A percentile compares a stretch with the other conserved stretches of the same genome.
phyloP scores from a whole-genome alignment of 116 monocot genomes.

The Phalaenopsis hybrid region DNA sequence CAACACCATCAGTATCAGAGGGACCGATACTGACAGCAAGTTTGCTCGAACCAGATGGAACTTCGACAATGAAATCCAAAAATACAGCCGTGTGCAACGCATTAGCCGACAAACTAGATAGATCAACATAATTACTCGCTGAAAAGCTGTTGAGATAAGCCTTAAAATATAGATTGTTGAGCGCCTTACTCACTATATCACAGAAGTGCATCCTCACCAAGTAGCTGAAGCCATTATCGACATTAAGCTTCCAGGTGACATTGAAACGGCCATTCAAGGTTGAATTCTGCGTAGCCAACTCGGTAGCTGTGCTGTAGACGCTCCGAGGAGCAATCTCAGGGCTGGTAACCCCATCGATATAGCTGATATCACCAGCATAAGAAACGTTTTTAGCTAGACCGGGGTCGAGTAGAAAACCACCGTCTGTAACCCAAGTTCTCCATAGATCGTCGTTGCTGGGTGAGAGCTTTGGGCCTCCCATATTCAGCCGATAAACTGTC shows the following conservation, averaged over 20 bases:
- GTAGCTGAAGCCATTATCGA: slow-evolving; percentile 14
- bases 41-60: slow-evolving; percentile 1
- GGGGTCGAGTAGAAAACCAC: slow-evolving; percentile 8
- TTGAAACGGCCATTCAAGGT: slow-evolving; percentile 15
- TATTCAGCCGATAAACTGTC: slow-evolving; percentile 60
- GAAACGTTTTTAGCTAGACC: neutral
- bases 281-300: slow-evolving; percentile 5
- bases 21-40: slow-evolving; percentile 44
- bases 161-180: slow-evolving; percentile 21
- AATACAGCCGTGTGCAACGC: slow-evolving; percentile 22
- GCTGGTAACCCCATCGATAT: slow-evolving; percentile 12
- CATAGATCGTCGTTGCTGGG: slow-evolving; percentile 46
- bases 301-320: slow-evolving; percentile 44
- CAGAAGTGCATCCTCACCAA: slow-evolving; percentile 49
- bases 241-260: slow-evolving; percentile 32
- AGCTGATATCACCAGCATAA: neutral
- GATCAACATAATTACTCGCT: slow-evolving; percentile 17
- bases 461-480: slow-evolving; percentile 41
- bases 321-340: slow-evolving; percentile 33
- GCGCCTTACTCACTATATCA: slow-evolving; percentile 35
- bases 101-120: neutral
- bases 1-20: neutral
- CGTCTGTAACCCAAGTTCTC: slow-evolving; percentile 56
- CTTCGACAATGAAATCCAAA: slow-evolving; percentile 22
- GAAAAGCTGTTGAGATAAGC: slow-evolving; percentile 18